Base-by-base conservation (phyloP, 495 filamentous ascomycete genomes). In the Podospora pseudopauciseta region DNA sequence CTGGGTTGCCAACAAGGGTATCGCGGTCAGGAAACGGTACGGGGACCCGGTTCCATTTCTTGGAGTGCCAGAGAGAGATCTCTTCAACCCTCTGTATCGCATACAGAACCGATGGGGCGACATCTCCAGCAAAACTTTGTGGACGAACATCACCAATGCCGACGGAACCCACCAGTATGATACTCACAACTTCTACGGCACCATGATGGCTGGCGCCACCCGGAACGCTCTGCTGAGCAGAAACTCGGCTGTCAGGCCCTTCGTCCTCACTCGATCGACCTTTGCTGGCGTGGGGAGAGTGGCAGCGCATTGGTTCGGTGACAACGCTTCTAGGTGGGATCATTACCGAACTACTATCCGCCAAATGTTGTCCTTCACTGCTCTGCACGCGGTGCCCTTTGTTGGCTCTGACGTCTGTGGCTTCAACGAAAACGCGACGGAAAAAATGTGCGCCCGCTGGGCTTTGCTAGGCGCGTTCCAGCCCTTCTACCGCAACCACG, bases 261-360 rank as follows among this genome's bases (percentile, higher is more conserved):
- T 96, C 65, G 81, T 96, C 63, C 93, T 97, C 72, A 95, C 92
- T 16, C 72, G 75, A 32, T 76, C 74, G 4, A 74, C 74, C 32
- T 77, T 75, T 19, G 56, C 73, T 0, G 92, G 93, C 27, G 87
- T 90, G 3, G 93, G 92, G 15, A 77, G 82, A 30, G 82, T 88
- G 32, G 91, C 93, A 11, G 92, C 91, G 4, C 90, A 97, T 72
- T 97, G 93, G 93, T 88, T 95, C 13, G 93, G 93, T 27, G 93
- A 97, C 80, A 97, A 97, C 75, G 62, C 86, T 3, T 88, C 88
- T 23, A 76, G 83, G 26, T 97, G 93, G 93, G 79, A 82, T 20
- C 82, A 92, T 66, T 95, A 94, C 80, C 86, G 88, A 13, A 77
- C 82, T 28, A 87, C 89, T 2, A 93, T 97, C 71, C 73, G 84